A percentile compares a stretch with the other conserved stretches of the same genome.
Conservation (phyloP, 305 asterid species). For the Fraxinus dipetala region DNA sequence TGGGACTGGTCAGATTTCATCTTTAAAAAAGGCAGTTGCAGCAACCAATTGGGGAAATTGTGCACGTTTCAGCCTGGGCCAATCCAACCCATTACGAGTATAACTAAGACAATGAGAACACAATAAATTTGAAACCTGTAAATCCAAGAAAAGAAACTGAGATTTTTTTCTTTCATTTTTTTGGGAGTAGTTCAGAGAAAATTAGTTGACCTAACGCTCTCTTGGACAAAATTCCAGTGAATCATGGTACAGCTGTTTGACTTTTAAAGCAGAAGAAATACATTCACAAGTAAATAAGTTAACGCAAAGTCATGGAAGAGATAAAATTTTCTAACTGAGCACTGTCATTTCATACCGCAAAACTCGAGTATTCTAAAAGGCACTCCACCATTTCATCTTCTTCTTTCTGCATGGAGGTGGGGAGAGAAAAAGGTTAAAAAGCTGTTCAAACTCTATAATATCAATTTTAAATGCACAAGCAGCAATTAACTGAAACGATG, state of each 20-base stretch:
- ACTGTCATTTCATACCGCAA: conserved; percentile 56
- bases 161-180: background rate
- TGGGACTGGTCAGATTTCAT: background rate
- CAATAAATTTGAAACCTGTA: background rate
- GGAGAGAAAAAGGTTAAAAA: conserved; percentile 9
- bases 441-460: conserved; percentile 10
- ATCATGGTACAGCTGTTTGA: background rate
- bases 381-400: conserved; percentile 59
- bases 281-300: background rate
- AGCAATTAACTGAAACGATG: background rate
- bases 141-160: conserved; percentile 3
- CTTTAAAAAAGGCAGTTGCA: background rate
- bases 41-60: background rate
- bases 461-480: background rate
- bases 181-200: background rate
- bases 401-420: conserved; percentile 52
- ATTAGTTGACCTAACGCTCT: background rate
- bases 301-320: conserved; percentile 9
- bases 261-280: background rate
- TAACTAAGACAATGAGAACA: background rate
- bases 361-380: conserved; percentile 66
- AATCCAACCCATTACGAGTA: background rate
- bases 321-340: background rate
- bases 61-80: background rate
- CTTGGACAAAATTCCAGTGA: background rate